Evolutionary conservation across 1,284 basidiomycete species (phyloP).

Genomic region (Ustilago cynodontis): DNA sequence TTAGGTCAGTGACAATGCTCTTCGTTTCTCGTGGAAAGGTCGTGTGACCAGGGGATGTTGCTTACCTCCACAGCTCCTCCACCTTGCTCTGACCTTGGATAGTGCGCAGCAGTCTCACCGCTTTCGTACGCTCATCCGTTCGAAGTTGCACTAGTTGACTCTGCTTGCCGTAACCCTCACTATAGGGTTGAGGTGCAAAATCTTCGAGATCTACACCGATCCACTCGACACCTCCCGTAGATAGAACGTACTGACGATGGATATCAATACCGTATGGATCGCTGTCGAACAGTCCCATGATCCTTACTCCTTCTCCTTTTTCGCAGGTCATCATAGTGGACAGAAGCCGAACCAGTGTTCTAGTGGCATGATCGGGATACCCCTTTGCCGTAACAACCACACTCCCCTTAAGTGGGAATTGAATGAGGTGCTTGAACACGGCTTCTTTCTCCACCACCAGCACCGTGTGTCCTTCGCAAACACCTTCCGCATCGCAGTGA

Average conservation of each 20-base stretch:
- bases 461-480: conserved; percentile 25
- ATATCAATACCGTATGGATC: conserved; percentile 64
- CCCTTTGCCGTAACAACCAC: conserved; percentile 52
- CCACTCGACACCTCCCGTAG: conserved; percentile 11
- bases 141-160: conserved; percentile 10
- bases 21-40: background rate
- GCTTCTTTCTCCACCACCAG: conserved; percentile 66
- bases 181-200: conserved; percentile 4
- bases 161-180: background rate
- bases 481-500: background rate
- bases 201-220: conserved; percentile 29
- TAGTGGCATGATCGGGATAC: conserved; percentile 58
- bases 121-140: conserved; percentile 46
- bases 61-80: background rate
- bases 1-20: background rate
- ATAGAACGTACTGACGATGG: conserved; percentile 12
- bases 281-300: conserved; percentile 26
- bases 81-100: background rate
- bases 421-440: conserved; percentile 39
- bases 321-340: background rate
- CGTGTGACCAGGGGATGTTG: background rate
- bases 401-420: conserved; percentile 1
- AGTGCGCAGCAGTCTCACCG: conserved; percentile 20
- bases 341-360: conserved; percentile 27
- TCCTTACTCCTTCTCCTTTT: background rate